Evolutionary conservation across 148 eudicot species (phyloP).

Genomic region (Bassia scoparia): DNA sequence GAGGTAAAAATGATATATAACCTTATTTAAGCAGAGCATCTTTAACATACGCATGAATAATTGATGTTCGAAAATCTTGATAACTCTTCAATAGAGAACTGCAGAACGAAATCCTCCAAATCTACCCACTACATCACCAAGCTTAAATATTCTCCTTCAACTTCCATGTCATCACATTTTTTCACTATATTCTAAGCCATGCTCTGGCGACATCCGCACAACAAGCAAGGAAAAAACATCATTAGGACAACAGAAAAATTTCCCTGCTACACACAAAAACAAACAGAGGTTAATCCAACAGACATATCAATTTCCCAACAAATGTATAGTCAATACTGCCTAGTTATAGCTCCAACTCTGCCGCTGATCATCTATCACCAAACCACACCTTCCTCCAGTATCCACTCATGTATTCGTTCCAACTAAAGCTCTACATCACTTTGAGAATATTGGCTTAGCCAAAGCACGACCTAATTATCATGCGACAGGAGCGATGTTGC

Average conservation of each 20-base stretch:
- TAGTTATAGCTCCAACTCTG: slow-evolving; percentile 82
- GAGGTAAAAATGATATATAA: slow-evolving; percentile 25
- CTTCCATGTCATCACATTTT: slow-evolving; percentile 56
- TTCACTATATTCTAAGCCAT: slow-evolving; percentile 78
- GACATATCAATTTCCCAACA: neutral
- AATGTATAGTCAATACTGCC: slow-evolving; percentile 40
- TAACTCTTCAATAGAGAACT: slow-evolving; percentile 49
- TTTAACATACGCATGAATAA: slow-evolving; percentile 75
- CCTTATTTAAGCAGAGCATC: slow-evolving; percentile 85
- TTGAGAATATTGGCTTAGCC: slow-evolving; percentile 73
- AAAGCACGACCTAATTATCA: slow-evolving; percentile 80
- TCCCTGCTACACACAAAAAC: slow-evolving; percentile 66
- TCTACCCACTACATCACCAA: slow-evolving; percentile 62
- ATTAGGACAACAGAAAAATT: slow-evolving; percentile 75
- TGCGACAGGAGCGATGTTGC: slow-evolving; percentile 96
- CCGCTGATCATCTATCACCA: slow-evolving; percentile 83
- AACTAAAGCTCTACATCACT: slow-evolving; percentile 87
- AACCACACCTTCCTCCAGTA: slow-evolving; percentile 77
- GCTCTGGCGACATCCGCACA: slow-evolving; percentile 93
- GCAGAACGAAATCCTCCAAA: slow-evolving; percentile 62
- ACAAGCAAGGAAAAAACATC: slow-evolving; percentile 74
- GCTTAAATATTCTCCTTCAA: slow-evolving; percentile 64
- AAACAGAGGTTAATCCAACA: slow-evolving; percentile 17
- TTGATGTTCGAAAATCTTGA: slow-evolving; percentile 70
- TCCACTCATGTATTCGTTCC: slow-evolving; percentile 67